Evolutionary conservation across 208 protist genomes (phyloP), one percentile per base, ranked within the genome.

Genomic region (Angomonas desouzai): DNA sequence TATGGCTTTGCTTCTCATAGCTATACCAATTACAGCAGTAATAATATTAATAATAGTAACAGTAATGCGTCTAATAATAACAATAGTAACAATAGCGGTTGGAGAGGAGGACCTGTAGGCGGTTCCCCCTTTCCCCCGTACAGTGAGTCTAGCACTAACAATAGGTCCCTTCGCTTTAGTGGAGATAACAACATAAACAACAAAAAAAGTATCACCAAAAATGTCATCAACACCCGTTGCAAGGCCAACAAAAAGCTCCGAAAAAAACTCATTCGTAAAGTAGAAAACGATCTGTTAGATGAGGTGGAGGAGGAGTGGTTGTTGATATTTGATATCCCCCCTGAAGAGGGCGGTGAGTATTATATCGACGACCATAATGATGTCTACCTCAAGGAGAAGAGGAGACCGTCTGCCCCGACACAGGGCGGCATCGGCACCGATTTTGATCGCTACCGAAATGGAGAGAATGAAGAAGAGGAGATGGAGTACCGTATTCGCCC

Each of bases 231-330:
- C 28, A 57, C 27, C 7, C 20, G 28, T 32, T 36, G 51, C 28
- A 57, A 57, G 29, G 51, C 51, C 6, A 57, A 57, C 18, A 34
- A 57, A 57, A 57, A 57, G 7, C 22, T 57, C 11, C 29, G 27
- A 22, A 22, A 32, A 33, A 57, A 29, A 34, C 51, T 34, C 27
- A 29, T 57, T 23, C 7, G n/a, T 23, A 51, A 51, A 51, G 45
- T 51, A 16, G 45, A 51, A 13, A 51, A 51, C 6, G 20, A 51
- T 16, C 20, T 51, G 9, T 16, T 51, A 13, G 45, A 51, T 23
- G 45, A 51, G 45, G 20, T 27, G 18, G 45, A 51, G 10, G 45
- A 51, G 45, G 45, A 51, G 45, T 51, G 45, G 45, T 34, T 57
- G 51, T 32, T 57, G 9, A 36, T 36, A 4, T 57, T 57, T 57